Evolutionary conservation across 1,284 basidiomycete species (phyloP).

Genomic region (Ceratobasidium sp.): DNA sequence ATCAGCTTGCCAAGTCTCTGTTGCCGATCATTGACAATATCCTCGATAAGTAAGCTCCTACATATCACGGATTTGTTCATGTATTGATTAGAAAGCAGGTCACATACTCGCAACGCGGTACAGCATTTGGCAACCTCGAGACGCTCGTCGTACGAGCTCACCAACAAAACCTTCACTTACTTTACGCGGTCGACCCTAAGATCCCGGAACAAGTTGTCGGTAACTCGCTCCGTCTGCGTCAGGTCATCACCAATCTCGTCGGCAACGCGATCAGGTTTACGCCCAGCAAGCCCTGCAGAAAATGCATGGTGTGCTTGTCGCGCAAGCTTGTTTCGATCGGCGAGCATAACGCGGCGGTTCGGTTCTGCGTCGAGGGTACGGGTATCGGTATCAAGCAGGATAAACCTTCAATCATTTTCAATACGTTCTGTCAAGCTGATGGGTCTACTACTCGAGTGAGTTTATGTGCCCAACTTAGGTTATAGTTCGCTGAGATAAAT

Average conservation of each 20-base stretch:
- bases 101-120: slow-evolving; percentile 95
- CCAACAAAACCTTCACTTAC: slow-evolving; percentile 96
- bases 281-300: slow-evolving; percentile 77
- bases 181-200: slow-evolving; percentile 95
- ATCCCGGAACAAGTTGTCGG: slow-evolving; percentile 98
- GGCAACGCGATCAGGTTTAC: slow-evolving; percentile 98
- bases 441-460: slow-evolving; percentile 89
- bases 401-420: slow-evolving; percentile 98
- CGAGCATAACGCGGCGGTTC: slow-evolving; percentile 86
- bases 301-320: slow-evolving; percentile 93
- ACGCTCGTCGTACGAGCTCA: slow-evolving; percentile 94
- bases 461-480: slow-evolving; percentile 51
- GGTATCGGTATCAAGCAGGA: slow-evolving; percentile 99
- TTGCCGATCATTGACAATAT: slow-evolving; percentile 99
- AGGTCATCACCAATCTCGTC: slow-evolving; percentile 95
- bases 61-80: background rate
- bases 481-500: slow-evolving; percentile 35
- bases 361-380: slow-evolving; percentile 98
- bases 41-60: slow-evolving; percentile 87
- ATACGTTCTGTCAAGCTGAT: slow-evolving; percentile 99
- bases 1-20: slow-evolving; percentile 93
- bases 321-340: slow-evolving; percentile 83
- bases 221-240: slow-evolving; percentile 92
- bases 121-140: slow-evolving; percentile 97
- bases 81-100: slow-evolving; percentile 66